A percentile compares a stretch with the other conserved stretches of the same genome.
phyloP scores from a whole-genome alignment of 352 stramenopile species.

The Globisporangium acanthophoron region DNA sequence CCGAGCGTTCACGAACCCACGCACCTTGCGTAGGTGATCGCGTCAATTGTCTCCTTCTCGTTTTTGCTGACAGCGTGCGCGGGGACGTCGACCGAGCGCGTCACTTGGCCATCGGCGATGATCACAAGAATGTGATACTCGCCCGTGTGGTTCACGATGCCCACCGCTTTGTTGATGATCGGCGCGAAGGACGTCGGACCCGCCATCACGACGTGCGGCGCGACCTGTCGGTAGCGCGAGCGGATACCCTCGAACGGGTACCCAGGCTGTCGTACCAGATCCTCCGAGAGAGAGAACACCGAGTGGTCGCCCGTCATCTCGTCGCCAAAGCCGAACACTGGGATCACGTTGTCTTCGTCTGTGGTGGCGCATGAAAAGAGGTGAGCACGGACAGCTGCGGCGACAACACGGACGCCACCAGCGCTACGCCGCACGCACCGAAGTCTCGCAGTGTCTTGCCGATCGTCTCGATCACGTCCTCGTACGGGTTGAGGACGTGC shows the following conservation, averaged over 20 bases:
- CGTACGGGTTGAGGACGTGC: constrained; percentile 61
- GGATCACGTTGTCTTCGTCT: constrained; percentile 86
- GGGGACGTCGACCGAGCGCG: constrained; percentile 73
- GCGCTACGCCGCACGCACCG: constrained; percentile 23
- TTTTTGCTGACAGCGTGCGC: constrained; percentile 73
- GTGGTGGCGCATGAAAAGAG: neutral
- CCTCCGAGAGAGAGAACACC: constrained; percentile 67
- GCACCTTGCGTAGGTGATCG: constrained; percentile 60
- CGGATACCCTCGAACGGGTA: constrained; percentile 69
- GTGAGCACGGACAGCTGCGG: neutral
- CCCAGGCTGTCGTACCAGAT: constrained; percentile 22
- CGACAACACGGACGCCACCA: constrained; percentile 1
- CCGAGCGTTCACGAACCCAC: neutral
- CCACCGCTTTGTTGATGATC: constrained; percentile 80
- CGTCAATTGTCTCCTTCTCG: constrained; percentile 85
- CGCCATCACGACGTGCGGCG: constrained; percentile 70
- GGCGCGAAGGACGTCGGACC: constrained; percentile 83
- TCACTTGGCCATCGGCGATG: constrained; percentile 85
- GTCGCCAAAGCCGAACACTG: constrained; percentile 82
- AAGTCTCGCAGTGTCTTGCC: constrained; percentile 67
- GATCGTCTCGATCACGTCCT: constrained; percentile 82
- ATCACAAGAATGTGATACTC: constrained; percentile 87
- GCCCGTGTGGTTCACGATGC: constrained; percentile 72
- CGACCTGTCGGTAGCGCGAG: constrained; percentile 59
- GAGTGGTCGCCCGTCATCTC: constrained; percentile 69